Percentiles rank a stretch among this genome's conserved stretches.
phyloP scores from a whole-genome alignment of 306 rosid genomes.

The Dalbergia oliveri region DNA sequence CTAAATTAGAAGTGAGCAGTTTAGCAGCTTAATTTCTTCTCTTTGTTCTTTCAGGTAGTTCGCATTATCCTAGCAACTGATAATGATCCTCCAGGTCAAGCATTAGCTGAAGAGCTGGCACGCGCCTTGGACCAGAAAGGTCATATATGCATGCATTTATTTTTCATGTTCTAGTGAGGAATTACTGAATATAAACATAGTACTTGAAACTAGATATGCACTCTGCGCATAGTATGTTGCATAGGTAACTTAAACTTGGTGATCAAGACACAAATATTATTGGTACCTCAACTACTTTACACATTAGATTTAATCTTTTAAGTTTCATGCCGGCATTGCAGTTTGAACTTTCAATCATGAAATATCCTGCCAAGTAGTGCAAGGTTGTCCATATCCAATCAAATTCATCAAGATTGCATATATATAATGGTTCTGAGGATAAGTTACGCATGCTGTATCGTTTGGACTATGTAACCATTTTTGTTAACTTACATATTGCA shows the following conservation, averaged over 20 bases:
- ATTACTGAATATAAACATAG: not conserved
- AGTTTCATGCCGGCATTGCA: slow-evolving; percentile 31
- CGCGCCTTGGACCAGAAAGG: slow-evolving; percentile 64
- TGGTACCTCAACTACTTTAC: not conserved
- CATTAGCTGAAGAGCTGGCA: slow-evolving; percentile 61
- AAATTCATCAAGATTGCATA: slow-evolving; percentile 18
- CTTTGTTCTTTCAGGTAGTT: slow-evolving; percentile 45
- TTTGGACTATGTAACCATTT: slow-evolving; percentile 28
- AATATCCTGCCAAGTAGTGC: not conserved
- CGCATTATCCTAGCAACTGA: slow-evolving; percentile 63
- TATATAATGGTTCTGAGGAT: slow-evolving; percentile 4
- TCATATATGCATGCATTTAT: slow-evolving; percentile 32
- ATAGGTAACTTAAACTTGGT: not conserved
- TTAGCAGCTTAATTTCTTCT: slow-evolving; percentile 23
- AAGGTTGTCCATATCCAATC: slow-evolving; percentile 8
- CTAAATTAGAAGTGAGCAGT: slow-evolving; percentile 5
- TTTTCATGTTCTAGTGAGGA: slow-evolving; percentile 32
- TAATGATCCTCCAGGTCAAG: slow-evolving; percentile 60
- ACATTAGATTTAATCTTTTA: slow-evolving; percentile 5
- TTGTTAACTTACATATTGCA: slow-evolving; percentile 6
- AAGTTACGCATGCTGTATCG: slow-evolving; percentile 9
- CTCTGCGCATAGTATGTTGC: slow-evolving; percentile 12
- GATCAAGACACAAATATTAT: slow-evolving; percentile 7
- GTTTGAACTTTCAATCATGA: slow-evolving; percentile 2
- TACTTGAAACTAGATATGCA: not conserved